Evolutionary conservation across 257 asterid genomes (phyloP).

Genomic region (Lycium barbarum): DNA sequence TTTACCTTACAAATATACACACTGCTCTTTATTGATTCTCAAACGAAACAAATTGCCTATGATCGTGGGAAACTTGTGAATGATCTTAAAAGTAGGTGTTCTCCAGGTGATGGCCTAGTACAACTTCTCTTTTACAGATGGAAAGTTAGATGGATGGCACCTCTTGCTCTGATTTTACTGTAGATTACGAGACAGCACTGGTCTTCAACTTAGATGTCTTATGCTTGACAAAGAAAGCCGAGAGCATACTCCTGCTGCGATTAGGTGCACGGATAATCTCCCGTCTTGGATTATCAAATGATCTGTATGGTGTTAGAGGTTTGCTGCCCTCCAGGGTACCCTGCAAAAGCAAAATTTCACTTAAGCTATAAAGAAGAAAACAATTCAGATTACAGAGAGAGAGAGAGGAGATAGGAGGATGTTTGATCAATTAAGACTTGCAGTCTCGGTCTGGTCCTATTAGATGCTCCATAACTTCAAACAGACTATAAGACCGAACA

Average conservation of each 20-base stretch:
- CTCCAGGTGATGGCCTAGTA: not conserved
- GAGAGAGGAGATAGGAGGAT: not conserved
- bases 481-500: not conserved
- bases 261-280: conserved; percentile 50
- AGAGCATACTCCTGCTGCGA: conserved; percentile 73
- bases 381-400: not conserved
- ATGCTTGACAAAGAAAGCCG: conserved; percentile 74
- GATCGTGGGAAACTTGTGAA: not conserved
- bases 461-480: conserved; percentile 2
- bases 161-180: not conserved
- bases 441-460: not conserved
- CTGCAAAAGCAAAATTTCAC: conserved; percentile 44
- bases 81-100: conserved; percentile 8
- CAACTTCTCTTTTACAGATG: conserved; percentile 13
- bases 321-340: conserved; percentile 57
- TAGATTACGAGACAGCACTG: conserved; percentile 34
- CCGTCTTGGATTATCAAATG: conserved; percentile 52
- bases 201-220: conserved; percentile 56
- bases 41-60: conserved; percentile 23
- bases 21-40: conserved; percentile 31
- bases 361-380: not conserved
- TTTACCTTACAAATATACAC: conserved; percentile 31
- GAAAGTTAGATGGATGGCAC: conserved; percentile 23
- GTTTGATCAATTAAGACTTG: not conserved
- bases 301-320: conserved; percentile 57